Percentiles rank a stretch among this genome's conserved stretches.
Evolutionary conservation across 305 asterid genomes (phyloP).

Genomic region (Ilex paraguariensis): DNA sequence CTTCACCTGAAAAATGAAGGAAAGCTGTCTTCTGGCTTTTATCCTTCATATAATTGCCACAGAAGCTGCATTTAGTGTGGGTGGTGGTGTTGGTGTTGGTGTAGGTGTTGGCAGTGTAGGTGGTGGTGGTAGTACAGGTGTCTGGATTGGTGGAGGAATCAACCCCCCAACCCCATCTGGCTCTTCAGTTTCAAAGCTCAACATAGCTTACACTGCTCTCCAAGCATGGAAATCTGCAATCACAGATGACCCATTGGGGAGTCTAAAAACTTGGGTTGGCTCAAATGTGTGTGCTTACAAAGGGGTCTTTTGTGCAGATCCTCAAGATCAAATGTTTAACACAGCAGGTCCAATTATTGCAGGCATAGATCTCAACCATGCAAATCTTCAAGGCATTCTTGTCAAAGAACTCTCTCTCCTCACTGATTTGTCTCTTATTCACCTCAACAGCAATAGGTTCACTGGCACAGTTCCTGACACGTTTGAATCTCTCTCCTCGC

Average conservation of each 20-base stretch:
- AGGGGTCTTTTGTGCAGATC: conserved; percentile 66
- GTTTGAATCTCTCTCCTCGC: conserved; percentile 31
- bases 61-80: conserved; percentile 16
- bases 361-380: conserved; percentile 84
- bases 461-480: conserved; percentile 52
- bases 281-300: conserved; percentile 62
- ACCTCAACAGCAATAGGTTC: conserved; percentile 78
- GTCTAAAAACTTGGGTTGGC: conserved; percentile 60
- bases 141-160: conserved; percentile 53
- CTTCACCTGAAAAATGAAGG: conserved; percentile 20
- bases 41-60: conserved; percentile 15
- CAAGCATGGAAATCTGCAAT: conserved; percentile 86
- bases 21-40: conserved; percentile 10
- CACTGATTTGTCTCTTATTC: conserved; percentile 50
- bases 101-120: conserved; percentile 8
- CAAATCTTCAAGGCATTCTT: conserved; percentile 54
- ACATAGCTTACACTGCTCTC: conserved; percentile 55
- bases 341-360: conserved; percentile 44
- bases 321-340: conserved; percentile 42
- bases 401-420: conserved; percentile 57
- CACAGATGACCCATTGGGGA: conserved; percentile 60
- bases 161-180: conserved; percentile 31
- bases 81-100: conserved; percentile 19
- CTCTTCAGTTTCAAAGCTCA: conserved; percentile 20
- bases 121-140: conserved; percentile 25